Conservation (phyloP, 805 yeast genomes). For the Metschnikowia koreensis region DNA sequence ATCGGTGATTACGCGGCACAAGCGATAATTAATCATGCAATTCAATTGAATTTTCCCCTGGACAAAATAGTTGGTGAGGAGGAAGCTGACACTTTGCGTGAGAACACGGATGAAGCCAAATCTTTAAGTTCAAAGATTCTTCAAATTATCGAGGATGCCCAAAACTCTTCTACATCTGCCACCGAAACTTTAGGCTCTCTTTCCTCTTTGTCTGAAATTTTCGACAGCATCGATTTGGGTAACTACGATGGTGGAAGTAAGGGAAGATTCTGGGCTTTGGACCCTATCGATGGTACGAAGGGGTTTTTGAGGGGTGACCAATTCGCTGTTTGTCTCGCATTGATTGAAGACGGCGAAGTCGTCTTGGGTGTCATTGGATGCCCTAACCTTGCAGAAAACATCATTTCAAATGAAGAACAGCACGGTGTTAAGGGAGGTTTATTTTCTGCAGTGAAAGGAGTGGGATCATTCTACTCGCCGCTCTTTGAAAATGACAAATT, state of each 20-base stretch:
- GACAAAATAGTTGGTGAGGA: conserved; percentile 96
- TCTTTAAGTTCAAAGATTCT: conserved; percentile 56
- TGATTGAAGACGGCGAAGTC: conserved; percentile 81
- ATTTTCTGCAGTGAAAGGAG: conserved; percentile 64
- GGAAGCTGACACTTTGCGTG: conserved; percentile 65
- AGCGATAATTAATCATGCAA: conserved; percentile 84
- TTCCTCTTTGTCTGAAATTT: conserved; percentile 46
- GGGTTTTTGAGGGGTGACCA: conserved; percentile 96
- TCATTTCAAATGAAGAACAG: conserved; percentile 34
- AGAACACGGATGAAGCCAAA: conserved; percentile 38
- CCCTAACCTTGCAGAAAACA: conserved; percentile 73
- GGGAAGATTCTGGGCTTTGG: conserved; percentile 95
- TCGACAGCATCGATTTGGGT: conserved; percentile 74
- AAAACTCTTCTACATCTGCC: conserved; percentile 39
- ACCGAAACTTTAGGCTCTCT: conserved; percentile 41
- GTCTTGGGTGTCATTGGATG: conserved; percentile 94
- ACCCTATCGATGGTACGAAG: conserved; percentile 96
- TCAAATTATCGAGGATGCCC: conserved; percentile 54
- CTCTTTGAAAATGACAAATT: conserved; percentile 38
- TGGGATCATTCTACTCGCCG: conserved; percentile 61
- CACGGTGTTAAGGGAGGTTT: conserved; percentile 60
- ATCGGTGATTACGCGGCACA: conserved; percentile 96
- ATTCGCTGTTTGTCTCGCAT: conserved; percentile 91
- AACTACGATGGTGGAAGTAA: conserved; percentile 70
- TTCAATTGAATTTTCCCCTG: conserved; percentile 71